Conservation (phyloP, 2,329 filamentous ascomycete genomes). For the Botrytis fragariae region DNA sequence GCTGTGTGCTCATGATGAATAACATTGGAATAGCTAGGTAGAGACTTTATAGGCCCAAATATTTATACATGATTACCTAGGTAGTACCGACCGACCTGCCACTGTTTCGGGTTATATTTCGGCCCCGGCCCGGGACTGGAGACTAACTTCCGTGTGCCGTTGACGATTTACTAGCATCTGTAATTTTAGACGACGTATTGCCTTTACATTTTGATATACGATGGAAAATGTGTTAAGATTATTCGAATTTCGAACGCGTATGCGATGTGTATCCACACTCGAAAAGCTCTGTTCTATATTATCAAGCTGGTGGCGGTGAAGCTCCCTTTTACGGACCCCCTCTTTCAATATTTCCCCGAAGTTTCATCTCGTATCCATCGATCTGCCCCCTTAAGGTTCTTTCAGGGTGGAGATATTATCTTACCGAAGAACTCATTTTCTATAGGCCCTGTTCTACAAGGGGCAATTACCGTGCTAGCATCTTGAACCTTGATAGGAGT, state of each 20-base stretch:
- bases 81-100: neutral
- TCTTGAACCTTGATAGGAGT: neutral
- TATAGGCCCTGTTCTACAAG: neutral
- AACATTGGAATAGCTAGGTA: neutral
- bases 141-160: neutral
- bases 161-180: neutral
- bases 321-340: neutral
- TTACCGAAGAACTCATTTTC: neutral
- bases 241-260: neutral
- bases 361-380: neutral
- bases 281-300: neutral
- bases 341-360: neutral
- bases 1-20: neutral
- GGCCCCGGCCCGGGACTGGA: neutral
- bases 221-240: neutral
- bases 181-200: neutral
- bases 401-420: neutral
- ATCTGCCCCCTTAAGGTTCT: neutral
- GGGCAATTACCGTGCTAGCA: neutral
- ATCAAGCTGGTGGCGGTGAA: slow-evolving; percentile 3
- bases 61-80: neutral
- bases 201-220: neutral
- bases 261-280: neutral
- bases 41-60: too few species aligned
- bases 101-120: neutral